Conservation (phyloP, 495 filamentous ascomycete species). For the Xylona heveae region DNA sequence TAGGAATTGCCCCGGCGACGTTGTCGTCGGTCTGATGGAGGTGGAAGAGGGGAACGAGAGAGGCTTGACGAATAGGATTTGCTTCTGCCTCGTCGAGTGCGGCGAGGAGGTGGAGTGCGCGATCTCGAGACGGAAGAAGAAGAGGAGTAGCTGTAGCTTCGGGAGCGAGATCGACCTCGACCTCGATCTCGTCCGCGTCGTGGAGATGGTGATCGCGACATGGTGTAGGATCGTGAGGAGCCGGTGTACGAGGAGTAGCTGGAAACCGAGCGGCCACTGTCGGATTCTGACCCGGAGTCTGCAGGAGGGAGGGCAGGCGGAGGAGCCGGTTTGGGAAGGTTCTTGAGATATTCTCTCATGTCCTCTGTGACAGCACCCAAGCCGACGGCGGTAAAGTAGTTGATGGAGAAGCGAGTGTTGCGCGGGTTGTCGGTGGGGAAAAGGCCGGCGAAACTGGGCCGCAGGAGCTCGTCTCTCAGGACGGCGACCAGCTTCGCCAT, state of each 20-base stretch:
- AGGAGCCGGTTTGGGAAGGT: conserved; percentile 56
- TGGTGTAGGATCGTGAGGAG: conserved; percentile 8
- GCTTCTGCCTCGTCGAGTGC: too few relatives aligned
- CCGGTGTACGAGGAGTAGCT: conserved; percentile 16
- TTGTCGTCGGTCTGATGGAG: conserved; percentile 2
- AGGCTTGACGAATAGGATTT: neutral
- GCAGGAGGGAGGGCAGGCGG: conserved; percentile 39
- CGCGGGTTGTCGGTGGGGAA: conserved; percentile 79
- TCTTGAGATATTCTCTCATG: conserved; percentile 79
- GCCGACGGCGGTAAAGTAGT: conserved; percentile 94
- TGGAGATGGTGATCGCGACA: conserved; percentile 6
- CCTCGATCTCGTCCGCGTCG: neutral
- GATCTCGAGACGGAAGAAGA: conserved; percentile 6
- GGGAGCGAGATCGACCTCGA: conserved; percentile 1
- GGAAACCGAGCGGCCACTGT: conserved; percentile 13
- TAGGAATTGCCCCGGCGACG: conserved; percentile 1
- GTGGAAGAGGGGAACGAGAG: conserved; percentile 3
- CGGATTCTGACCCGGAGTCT: conserved; percentile 27
- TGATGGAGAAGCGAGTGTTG: conserved; percentile 92
- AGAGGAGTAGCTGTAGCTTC: conserved; percentile 3
- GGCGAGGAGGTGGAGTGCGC: conserved; percentile 3
- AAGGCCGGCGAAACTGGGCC: conserved; percentile 60
- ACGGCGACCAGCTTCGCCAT: conserved; percentile 55
- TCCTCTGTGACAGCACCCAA: conserved; percentile 89
- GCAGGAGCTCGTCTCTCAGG: conserved; percentile 55